Evolutionary conservation across 805 yeast genomes (phyloP), one percentile per base, ranked within the genome.

Genomic region (Barnettozyma sp.): DNA sequence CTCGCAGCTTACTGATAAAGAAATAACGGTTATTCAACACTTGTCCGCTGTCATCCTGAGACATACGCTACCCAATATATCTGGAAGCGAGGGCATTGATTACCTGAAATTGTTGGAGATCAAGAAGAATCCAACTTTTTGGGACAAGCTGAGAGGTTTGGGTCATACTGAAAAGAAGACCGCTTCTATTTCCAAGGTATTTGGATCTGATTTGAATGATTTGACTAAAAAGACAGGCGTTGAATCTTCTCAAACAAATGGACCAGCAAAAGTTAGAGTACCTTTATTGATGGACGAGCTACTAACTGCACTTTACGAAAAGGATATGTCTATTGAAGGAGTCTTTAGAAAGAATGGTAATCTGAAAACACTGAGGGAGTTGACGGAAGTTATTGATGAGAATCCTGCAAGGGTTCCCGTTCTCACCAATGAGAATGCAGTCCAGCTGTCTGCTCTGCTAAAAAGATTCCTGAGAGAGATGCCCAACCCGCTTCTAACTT

Each of bases 341-440:
- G 81, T 92, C 5, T 92, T 92, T 70, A 75, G 99, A 50, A 82
- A 88, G 54, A 92, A 92, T 55, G 99, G 99, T 52, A 92, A 92
- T 55, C 88, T 92, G 52, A 77, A 87, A 49, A 71, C 83, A 30
- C 65, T 90, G 34, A 75, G 81, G 47, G 83, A 79, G 45, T 62
- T 88, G 39, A 73, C 86, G 0, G 85, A 76, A 36, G 70, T 66
- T 32, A 80, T 90, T 45, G 92, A 92, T 59, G 65, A 70, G 30
- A 68, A 72, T 46, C 95, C 96, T 2, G 70, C 76, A 16, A 73
- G 67, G 38, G 70, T 78, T 7, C 92, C 94, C 0, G 78, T 78
- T 47, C 69, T 87, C 24, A 68, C 76, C 16, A 69, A 64, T 35
- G 96, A 90, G 55, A 79, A 78, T 35, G 88, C 95, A 0, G 84